Evolutionary conservation across 371 early-diverging fungal genomes (phyloP).

Genomic region (Basidiobolus heterosporus): DNA sequence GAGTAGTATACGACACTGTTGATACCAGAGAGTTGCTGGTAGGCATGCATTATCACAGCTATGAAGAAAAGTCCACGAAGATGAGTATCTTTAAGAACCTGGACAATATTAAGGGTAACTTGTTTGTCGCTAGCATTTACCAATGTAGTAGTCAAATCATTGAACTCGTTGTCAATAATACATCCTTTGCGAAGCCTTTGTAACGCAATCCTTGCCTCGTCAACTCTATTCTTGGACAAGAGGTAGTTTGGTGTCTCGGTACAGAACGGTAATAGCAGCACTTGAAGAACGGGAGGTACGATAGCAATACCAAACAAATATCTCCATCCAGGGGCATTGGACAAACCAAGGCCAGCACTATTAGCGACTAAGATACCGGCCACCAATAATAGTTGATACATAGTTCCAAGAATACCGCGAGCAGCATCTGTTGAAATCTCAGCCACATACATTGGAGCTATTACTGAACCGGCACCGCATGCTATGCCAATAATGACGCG

Average conservation of each 20-base stretch:
- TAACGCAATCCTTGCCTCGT: constrained; percentile 37
- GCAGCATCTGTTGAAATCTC: constrained; percentile 56
- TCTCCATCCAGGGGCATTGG: constrained; percentile 46
- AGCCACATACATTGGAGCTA: constrained; percentile 62
- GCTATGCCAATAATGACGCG: constrained; percentile 72
- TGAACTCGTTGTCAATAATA: constrained; percentile 36
- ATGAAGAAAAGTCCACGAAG: constrained; percentile 35
- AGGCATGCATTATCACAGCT: constrained; percentile 21
- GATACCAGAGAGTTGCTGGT: constrained; percentile 74
- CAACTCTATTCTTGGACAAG: constrained; percentile 29
- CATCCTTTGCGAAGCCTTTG: constrained; percentile 33
- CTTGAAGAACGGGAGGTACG: constrained; percentile 49
- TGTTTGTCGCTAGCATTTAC: neutral
- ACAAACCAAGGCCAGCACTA: constrained; percentile 33
- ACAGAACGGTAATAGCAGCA: constrained; percentile 44
- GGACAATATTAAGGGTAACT: constrained; percentile 8
- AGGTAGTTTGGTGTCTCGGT: constrained; percentile 63
- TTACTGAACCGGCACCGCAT: constrained; percentile 61
- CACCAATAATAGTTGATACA: constrained; percentile 66
- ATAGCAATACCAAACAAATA: constrained; percentile 36
- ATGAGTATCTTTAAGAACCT: constrained; percentile 21
- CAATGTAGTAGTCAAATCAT: constrained; percentile 21
- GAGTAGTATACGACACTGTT: constrained; percentile 68
- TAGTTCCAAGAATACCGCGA: constrained; percentile 53
- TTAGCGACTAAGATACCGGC: constrained; percentile 55